Evolutionary conservation across 163 green algal genomes (phyloP), one percentile per base, ranked within the genome.

Genomic region (Chlorella variabilis): DNA sequence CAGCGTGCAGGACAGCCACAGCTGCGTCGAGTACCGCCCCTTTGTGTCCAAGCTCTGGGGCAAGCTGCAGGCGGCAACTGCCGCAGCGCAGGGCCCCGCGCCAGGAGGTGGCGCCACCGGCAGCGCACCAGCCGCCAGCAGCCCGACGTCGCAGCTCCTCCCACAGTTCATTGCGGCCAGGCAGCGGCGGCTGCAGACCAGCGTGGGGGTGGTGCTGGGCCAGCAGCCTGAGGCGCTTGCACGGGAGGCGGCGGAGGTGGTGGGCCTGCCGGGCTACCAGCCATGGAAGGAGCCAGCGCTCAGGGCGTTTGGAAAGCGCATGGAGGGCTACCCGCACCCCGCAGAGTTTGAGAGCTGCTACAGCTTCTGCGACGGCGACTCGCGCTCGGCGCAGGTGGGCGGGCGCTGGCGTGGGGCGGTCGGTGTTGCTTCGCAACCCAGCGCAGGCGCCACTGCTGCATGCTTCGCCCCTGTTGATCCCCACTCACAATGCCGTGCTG

Each of bases 161-260:
- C 68, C 79, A 17, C 38, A 68, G n/a, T 84, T 71, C 36, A 34
- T 78, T 9, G 61, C 45, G 0, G 65, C 79, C 0, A 68, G 79
- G 23, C 68, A 80, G 68, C 66, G 79, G 13, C 61, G 79, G 25
- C 56, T 84, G 65, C 71, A 78, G 51, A 84, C 79, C 27, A 15
- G 54, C 18, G 79, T 84, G 17, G 79, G 34, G 0, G 48, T 71
- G 51, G 25, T 27, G 27, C 36, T 84, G 66, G 58, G n/a, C 15
- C 79, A 84, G 36, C 49, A 71, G 65, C 66, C 68, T 25, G 68
- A 36, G 39, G 68, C 54, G 17, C 36, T 59, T 25, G 63, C 54
- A 0, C 31, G 15, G 5, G 65, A 68, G 49, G 79, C 49, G 17
- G 79, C 68, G 5, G 65, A 59, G 34, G 68, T 80, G 34, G 68